These are phyloP conservation scores for Colletotrichum eleusines DNA, from an alignment of 2,329 filamentous ascomycete species.

Conservation along the genomic window DNA sequence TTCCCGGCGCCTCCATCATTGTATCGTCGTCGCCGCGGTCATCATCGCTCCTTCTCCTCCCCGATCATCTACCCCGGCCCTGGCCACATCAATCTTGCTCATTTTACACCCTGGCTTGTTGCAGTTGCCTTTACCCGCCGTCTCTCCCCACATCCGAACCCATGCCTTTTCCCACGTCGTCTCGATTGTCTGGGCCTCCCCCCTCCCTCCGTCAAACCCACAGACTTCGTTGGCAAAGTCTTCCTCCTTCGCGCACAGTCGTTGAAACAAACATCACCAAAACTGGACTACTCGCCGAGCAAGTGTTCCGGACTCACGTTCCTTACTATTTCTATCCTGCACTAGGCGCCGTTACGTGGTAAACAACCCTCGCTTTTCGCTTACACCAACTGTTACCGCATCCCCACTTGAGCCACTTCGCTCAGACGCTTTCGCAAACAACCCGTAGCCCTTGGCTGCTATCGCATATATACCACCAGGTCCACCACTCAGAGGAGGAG, in stretches of 20 bases:
- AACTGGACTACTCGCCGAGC: constrained; percentile 48
- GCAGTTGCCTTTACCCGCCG: constrained; percentile 15
- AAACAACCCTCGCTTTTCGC: constrained; percentile 28
- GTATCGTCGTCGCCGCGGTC: background rate
- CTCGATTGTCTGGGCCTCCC: constrained; percentile 4
- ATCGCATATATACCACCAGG: constrained; percentile 32
- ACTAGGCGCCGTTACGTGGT: constrained; percentile 43
- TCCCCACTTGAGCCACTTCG: constrained; percentile 28
- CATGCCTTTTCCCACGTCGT: constrained; percentile 19
- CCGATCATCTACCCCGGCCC: background rate
- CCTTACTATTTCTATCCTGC: constrained; percentile 40
- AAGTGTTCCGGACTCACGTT: constrained; percentile 46
- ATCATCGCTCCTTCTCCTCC: background rate
- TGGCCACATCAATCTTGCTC: background rate
- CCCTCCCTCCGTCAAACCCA: constrained; percentile 40
- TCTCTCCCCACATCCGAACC: constrained; percentile 37
- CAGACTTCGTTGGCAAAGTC: constrained; percentile 71
- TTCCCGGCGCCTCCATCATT: constrained; percentile 32
- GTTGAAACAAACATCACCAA: constrained; percentile 44
- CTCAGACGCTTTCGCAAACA: constrained; percentile 23
- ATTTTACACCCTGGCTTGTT: constrained; percentile 16
- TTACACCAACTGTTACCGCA: background rate
- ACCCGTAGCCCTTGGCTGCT: background rate
- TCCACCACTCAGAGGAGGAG: background rate
- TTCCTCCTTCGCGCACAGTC: constrained; percentile 34